These are phyloP conservation scores for Tanozyma kutaoensis DNA, from an alignment of 805 yeast genomes.

Conservation along the genomic window DNA sequence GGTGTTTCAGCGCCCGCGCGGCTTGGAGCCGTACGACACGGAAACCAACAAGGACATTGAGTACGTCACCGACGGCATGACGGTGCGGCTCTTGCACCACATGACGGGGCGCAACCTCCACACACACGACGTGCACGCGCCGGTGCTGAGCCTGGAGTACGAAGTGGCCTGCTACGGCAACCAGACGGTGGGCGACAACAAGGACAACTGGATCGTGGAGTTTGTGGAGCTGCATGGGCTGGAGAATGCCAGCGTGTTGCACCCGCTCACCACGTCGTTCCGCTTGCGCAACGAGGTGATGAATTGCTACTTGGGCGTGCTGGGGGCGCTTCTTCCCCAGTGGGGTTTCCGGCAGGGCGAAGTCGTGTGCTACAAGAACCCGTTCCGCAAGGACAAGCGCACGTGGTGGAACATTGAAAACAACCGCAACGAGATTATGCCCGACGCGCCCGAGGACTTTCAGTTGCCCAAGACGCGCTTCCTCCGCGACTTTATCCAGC, in stretches of 20 bases:
- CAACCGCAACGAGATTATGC: conserved; percentile 47
- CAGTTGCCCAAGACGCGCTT: conserved; percentile 64
- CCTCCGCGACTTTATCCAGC: conserved; percentile 61
- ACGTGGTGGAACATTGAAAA: conserved; percentile 84
- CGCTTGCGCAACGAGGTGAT: conserved; percentile 55
- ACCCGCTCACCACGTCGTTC: conserved; percentile 76
- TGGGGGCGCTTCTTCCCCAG: conserved; percentile 71
- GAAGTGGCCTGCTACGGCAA: conserved; percentile 72
- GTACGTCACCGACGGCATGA: conserved; percentile 42
- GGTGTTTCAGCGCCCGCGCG: conserved; percentile 36
- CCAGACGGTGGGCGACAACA: conserved; percentile 47
- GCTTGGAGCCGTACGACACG: conserved; percentile 17
- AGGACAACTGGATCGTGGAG: conserved; percentile 71
- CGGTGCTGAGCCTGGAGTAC: conserved; percentile 36
- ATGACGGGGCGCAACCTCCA: conserved; percentile 56
- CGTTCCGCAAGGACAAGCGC: conserved; percentile 64
- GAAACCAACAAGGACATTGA: conserved; percentile 17
- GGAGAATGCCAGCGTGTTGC: conserved; percentile 40
- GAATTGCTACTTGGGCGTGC: conserved; percentile 77
- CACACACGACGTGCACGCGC: conserved; percentile 55
- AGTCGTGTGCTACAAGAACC: conserved; percentile 62
- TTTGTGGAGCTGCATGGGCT: conserved; percentile 43
- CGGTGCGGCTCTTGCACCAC: conserved; percentile 49
- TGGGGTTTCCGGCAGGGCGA: conserved; percentile 99
- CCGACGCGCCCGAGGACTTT: conserved; percentile 47